These are phyloP conservation scores for Penicillium parvum DNA, from an alignment of 495 filamentous ascomycete species.

Conservation along the genomic window DNA sequence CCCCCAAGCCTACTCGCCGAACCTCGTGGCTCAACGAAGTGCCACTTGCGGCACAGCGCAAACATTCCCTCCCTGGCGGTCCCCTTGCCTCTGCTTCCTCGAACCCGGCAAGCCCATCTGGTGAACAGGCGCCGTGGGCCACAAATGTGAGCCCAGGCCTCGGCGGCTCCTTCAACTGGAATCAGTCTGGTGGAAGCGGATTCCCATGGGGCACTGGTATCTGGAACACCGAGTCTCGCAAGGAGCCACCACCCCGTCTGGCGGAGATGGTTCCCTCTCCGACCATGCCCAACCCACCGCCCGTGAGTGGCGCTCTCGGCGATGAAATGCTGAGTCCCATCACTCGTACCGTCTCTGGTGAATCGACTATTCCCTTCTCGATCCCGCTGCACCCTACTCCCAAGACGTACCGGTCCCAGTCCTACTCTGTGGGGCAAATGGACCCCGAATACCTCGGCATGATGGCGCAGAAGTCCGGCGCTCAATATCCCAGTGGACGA, in stretches of 20 bases:
- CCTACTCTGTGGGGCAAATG: constrained; percentile 91
- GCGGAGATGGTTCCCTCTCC: constrained; percentile 75
- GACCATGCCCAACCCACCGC: constrained; percentile 58
- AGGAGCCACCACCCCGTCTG: constrained; percentile 68
- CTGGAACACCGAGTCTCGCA: constrained; percentile 69
- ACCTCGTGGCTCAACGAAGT: constrained; percentile 55
- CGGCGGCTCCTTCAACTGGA: constrained; percentile 54
- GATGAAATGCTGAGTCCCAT: constrained; percentile 55
- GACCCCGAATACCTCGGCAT: constrained; percentile 59
- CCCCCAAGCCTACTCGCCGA: constrained; percentile 42
- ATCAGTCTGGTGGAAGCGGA: constrained; percentile 49
- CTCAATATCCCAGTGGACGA: constrained; percentile 37
- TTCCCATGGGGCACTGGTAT: constrained; percentile 75
- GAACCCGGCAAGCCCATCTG: constrained; percentile 68
- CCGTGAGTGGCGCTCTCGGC: constrained; percentile 32
- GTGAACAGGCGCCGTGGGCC: constrained; percentile 67
- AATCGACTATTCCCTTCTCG: constrained; percentile 71
- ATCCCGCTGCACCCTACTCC: constrained; percentile 89
- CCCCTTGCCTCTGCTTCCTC: constrained; percentile 73
- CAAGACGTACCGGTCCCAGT: constrained; percentile 92
- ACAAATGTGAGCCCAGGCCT: constrained; percentile 40
- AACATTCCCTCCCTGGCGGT: constrained; percentile 45
- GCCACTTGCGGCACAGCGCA: constrained; percentile 41
- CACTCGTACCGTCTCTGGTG: constrained; percentile 50
- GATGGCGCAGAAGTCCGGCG: constrained; percentile 35